Conservation (phyloP, 176 grass and related monocot genomes). For the Aegilops speltoides region DNA sequence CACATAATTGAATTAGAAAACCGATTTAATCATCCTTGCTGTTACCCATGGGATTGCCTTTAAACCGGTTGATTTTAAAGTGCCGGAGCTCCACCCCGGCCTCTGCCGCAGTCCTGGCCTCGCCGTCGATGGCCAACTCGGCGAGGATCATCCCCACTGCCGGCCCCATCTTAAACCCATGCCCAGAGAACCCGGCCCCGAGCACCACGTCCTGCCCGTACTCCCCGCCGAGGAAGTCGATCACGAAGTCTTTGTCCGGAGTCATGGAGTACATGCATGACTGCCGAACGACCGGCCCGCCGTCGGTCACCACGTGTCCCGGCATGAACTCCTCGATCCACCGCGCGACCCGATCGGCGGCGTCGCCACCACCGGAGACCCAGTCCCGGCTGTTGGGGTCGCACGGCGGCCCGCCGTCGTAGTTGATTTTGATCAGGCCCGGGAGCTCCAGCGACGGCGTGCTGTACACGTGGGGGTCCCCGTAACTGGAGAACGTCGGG, state of each 20-base stretch:
- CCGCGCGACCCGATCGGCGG: slow-evolving; percentile 5
- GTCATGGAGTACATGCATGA: slow-evolving; percentile 92
- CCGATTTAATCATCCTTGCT: too few species aligned
- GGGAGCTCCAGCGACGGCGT: slow-evolving; percentile 75
- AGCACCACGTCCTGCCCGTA: slow-evolving; percentile 53
- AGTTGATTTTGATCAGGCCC: slow-evolving; percentile 72
- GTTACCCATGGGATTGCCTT: too few species aligned
- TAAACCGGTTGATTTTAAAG: too few species aligned
- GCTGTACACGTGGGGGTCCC: slow-evolving; percentile 56
- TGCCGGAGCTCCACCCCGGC: too few species aligned
- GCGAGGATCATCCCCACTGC: slow-evolving; percentile 50
- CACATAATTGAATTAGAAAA: too few species aligned
- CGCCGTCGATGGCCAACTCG: slow-evolving; percentile 54
- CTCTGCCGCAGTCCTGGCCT: neutral
- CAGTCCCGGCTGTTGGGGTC: slow-evolving; percentile 63
- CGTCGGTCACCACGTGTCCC: slow-evolving; percentile 23
- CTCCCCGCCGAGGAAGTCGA: slow-evolving; percentile 65
- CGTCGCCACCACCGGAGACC: neutral
- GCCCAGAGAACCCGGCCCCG: slow-evolving; percentile 61
- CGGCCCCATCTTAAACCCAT: slow-evolving; percentile 81
- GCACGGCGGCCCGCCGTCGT: slow-evolving; percentile 63
- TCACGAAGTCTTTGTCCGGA: slow-evolving; percentile 69
- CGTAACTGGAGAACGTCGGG: slow-evolving; percentile 74
- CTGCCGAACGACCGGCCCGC: slow-evolving; percentile 36
- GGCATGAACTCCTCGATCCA: slow-evolving; percentile 61